Evolutionary conservation across 192 early-diverging fungal genomes (phyloP).

Genomic region (Ambispora gerdemannii): DNA sequence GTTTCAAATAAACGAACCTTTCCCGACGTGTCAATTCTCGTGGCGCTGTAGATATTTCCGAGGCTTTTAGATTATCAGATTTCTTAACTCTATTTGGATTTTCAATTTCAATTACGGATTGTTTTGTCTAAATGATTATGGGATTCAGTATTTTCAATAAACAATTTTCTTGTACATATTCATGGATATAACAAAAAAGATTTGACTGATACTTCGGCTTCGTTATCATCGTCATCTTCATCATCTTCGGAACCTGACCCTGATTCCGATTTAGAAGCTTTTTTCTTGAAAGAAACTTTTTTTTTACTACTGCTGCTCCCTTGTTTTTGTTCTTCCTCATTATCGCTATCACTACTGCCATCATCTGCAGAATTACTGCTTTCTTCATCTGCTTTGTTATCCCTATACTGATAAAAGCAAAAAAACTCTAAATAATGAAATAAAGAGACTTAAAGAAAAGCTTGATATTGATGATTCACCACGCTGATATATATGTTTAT

Average conservation of each 20-base stretch:
- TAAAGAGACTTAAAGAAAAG: not conserved
- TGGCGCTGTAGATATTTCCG: constrained; percentile 2
- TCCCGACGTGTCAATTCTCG: constrained; percentile 21
- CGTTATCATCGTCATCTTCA: not conserved
- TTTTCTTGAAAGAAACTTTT: constrained; percentile 1
- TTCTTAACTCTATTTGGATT: constrained; percentile 19
- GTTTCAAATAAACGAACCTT: constrained; percentile 1
- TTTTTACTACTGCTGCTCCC: not conserved
- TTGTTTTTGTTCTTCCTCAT: constrained; percentile 11
- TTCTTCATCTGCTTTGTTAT: constrained; percentile 10
- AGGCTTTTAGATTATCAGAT: constrained; percentile 18
- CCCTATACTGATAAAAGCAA: not conserved
- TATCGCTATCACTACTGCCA: not conserved
- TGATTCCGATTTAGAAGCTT: not conserved
- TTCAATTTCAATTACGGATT: constrained; percentile 11
- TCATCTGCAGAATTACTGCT: not conserved
- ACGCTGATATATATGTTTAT: not conserved
- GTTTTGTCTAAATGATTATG: not conserved
- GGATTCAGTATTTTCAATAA: too few relatives aligned
- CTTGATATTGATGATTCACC: not conserved
- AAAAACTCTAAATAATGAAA: not conserved
- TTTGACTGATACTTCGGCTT: not conserved
- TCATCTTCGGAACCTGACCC: constrained; percentile 1
- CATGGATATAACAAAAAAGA: not conserved
- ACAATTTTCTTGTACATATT: not conserved